These are phyloP conservation scores for Nakazawaea pomicola DNA, from an alignment of 805 yeast genomes.

Conservation along the genomic window DNA sequence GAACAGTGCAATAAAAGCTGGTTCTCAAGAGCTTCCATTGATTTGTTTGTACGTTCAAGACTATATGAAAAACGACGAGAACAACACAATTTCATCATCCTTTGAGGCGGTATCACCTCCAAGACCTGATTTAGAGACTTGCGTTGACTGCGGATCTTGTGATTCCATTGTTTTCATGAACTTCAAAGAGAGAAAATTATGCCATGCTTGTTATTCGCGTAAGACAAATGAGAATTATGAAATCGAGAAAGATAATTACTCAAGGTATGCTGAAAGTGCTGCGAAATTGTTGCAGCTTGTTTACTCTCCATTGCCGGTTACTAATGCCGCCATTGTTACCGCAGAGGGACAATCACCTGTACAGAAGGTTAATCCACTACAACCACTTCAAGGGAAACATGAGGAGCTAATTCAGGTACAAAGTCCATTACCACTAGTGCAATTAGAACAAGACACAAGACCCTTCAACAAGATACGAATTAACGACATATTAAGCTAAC, in stretches of 20 bases:
- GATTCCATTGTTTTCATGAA: slow-evolving; percentile 14
- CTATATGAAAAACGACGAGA: slow-evolving; percentile 14
- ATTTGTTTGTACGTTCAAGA: slow-evolving; percentile 37
- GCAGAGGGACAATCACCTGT: no score
- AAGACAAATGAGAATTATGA: slow-evolving; percentile 2
- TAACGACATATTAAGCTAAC: slow-evolving; percentile 10
- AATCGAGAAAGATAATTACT: slow-evolving; percentile 8
- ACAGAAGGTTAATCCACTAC: no score
- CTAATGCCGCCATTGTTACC: no score
- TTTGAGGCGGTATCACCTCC: no score
- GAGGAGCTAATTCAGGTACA: no score
- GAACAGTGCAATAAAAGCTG: slow-evolving; percentile 18
- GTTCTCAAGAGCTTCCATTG: slow-evolving; percentile 29
- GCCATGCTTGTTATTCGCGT: slow-evolving; percentile 11
- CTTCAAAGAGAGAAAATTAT: neutral
- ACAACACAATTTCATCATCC: no score
- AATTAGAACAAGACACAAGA: neutral
- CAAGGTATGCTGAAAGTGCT: slow-evolving; percentile 8
- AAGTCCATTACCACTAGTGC: neutral
- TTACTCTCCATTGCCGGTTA: slow-evolving; percentile 6
- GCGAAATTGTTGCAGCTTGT: slow-evolving; percentile 5
- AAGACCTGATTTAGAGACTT: no score
- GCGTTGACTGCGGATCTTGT: slow-evolving; percentile 4
- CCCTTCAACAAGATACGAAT: slow-evolving; percentile 8
- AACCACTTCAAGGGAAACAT: no score